Evolutionary conservation across 2,329 filamentous ascomycete genomes (phyloP), one percentile per base, ranked within the genome.

Genomic region (Neofusicoccum ribis): DNA sequence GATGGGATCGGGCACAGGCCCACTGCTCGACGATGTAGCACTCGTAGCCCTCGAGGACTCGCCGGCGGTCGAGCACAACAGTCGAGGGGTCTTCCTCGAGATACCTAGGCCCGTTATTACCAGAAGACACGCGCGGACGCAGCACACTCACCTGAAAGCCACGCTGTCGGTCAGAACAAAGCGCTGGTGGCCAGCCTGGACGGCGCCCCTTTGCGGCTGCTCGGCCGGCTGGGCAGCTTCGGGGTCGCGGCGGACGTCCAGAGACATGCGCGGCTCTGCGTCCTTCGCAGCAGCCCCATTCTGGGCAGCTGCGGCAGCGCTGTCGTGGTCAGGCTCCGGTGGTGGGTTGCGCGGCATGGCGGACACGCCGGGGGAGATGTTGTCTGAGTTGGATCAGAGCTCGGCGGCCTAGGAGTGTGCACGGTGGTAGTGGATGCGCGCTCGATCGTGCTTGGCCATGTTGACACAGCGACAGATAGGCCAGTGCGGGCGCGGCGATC

Each of bases 11-110:
- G 12, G 94, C 97, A 78, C 93, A 97, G 5, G 92, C 92, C 95
- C 95, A 99, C 83, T 99, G 95, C 77, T 98, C 95, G 69, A 98
- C 92, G 15, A 98, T 81, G 77, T 98, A 98, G 67, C 94, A 84
- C 77, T 98, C 93, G 78, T 97, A 98, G 69, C 94, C 94, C 67
- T 86, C 81, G 5, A 99, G 84, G 58, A 85, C 82, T 58, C 85
- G 84, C 64, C 88, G 87, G 62, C 90, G 89, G 70, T 93, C 87
- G 68, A 97, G 83, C 7, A 97, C 88, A 3, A 83, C 84, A 3
- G 92, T 93, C 5, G 86, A 87, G 1, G 88, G 83, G 69, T 98
- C 95, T 74, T 96, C 91, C 80, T 96, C 91, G 23, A 99, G 86
- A 73, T 94, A 96, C 67, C 74, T 74, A 34, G 12, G 11, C 41